A percentile compares a stretch with the other conserved stretches of the same genome.
These are phyloP conservation scores for Desmodesmus armatus DNA, from an alignment of 139 green algal species.

Conservation along the genomic window DNA sequence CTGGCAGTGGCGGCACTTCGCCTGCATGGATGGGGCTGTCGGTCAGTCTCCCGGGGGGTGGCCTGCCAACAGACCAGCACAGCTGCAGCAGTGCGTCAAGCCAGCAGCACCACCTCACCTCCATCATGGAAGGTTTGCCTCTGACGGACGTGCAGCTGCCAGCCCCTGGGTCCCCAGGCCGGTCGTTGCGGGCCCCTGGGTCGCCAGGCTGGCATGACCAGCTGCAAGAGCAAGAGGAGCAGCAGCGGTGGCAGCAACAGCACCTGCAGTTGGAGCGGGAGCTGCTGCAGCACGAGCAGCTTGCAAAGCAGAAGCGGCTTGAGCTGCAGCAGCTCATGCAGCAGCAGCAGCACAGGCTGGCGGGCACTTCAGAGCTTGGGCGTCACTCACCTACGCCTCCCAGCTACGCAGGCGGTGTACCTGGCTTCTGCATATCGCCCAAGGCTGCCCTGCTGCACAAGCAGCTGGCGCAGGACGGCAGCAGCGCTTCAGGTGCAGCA, in stretches of 20 bases:
- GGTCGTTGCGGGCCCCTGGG: no score
- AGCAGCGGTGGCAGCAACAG: not conserved
- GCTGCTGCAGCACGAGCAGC: not conserved
- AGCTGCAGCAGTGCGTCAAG: no score
- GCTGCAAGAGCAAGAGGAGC: not conserved
- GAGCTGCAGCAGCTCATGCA: not conserved
- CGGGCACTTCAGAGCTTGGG: no score
- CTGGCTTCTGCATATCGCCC: not conserved
- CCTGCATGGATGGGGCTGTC: no score
- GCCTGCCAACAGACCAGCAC: not conserved
- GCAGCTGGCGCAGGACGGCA: not conserved
- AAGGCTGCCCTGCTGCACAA: not conserved
- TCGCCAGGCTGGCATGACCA: no score
- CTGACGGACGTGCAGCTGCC: no score
- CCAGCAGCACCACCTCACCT: no score
- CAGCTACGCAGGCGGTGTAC: not conserved
- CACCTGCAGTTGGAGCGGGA: not conserved
- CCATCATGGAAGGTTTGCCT: no score
- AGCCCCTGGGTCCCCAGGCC: no score
- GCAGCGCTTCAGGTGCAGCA: not conserved
- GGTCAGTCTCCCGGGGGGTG: no score
- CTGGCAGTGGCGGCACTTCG: no score
- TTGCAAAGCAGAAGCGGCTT: not conserved
- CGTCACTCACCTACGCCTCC: no score
- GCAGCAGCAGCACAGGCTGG: not conserved